Base-by-base conservation (phyloP, 192 early-diverging fungal species). In the Borealophlyctis nickersoniae region DNA sequence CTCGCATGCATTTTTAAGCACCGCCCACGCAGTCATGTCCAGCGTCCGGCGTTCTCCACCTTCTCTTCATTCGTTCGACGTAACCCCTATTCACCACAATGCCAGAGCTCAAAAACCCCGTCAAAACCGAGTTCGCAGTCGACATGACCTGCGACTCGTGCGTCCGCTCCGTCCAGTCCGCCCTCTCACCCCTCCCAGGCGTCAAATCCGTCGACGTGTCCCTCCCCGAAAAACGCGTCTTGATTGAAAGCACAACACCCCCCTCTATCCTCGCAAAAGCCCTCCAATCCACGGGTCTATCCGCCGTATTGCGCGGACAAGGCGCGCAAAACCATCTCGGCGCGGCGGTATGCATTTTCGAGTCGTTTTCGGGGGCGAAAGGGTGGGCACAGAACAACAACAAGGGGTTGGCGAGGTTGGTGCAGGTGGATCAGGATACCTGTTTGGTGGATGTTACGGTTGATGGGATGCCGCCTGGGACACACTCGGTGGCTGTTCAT, bases 341-440 rank as follows among this genome's bases (percentile, higher is more conserved):
- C 32, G 92, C 92, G 0, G 94, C 94, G 22, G 94, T 96, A 4
- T 93, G 92, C 63, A 94, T 96, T 31, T 88, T 96, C 55, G 91
- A 96, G 56, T 50, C 48, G 11, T 77, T 76, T 51, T 49, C n/a
- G 13, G 76, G 73, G 3, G 63, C 66, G 0, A 45, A 45, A 3
- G 66, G 63, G 16, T 77, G 76, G 76, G 72, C 72, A 3, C 76
- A 77, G 55, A 27, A 58, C 33, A 66, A 77, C 59, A 77, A 77
- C 58, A 48, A 79, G 3, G 94, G 94, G 0, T 77, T 96, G 22
- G 92, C 86, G 13, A 80, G 94, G 11, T 85, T 94, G 62, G 85
- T 92, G 48, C 92, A 94, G 58, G 81, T 94, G 32, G 78, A 83
- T 51, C 57, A 79, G 0, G 73, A 81, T 5, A 83, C 76, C 1